Percentiles rank a stretch among this genome's conserved stretches.
Conservation (phyloP, 208 protist genomes). For the Phytomonas sp. region DNA sequence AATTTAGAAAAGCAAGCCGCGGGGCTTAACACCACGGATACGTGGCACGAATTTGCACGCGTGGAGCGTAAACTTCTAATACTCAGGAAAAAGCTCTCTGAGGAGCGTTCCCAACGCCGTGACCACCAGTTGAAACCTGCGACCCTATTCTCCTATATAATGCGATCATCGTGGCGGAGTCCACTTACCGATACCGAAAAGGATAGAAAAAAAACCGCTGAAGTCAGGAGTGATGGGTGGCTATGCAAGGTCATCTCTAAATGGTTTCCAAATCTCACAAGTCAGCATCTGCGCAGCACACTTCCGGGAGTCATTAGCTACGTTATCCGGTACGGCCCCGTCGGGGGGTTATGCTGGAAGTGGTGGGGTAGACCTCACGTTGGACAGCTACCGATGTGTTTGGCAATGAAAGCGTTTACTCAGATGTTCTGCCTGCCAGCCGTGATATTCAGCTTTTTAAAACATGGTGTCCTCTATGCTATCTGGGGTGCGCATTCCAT, state of each 20-base stretch:
- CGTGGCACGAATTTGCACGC: slow-evolving; percentile 32
- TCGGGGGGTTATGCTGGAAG: neutral
- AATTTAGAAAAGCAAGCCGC: slow-evolving; percentile 28
- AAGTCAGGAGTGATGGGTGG: neutral
- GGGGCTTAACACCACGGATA: slow-evolving; percentile 17
- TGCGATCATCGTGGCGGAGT: neutral
- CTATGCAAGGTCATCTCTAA: no score
- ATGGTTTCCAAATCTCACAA: no score
- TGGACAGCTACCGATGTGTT: neutral
- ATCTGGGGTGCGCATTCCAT: neutral
- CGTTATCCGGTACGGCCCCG: neutral
- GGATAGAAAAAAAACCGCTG: neutral
- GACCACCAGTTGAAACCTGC: slow-evolving; percentile 6
- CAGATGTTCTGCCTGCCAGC: neutral
- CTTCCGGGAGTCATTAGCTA: neutral
- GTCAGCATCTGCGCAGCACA: neutral
- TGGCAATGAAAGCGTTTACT: neutral
- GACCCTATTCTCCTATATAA: neutral
- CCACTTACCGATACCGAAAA: neutral
- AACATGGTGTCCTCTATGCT: neutral
- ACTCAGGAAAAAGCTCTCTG: slow-evolving; percentile 25
- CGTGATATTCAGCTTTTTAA: neutral
- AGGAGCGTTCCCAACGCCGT: slow-evolving; percentile 19
- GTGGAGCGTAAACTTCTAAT: slow-evolving; percentile 18
- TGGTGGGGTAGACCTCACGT: neutral